Base-by-base conservation (phyloP, 371 early-diverging fungal species). In the Rhizomucor pusillus region DNA sequence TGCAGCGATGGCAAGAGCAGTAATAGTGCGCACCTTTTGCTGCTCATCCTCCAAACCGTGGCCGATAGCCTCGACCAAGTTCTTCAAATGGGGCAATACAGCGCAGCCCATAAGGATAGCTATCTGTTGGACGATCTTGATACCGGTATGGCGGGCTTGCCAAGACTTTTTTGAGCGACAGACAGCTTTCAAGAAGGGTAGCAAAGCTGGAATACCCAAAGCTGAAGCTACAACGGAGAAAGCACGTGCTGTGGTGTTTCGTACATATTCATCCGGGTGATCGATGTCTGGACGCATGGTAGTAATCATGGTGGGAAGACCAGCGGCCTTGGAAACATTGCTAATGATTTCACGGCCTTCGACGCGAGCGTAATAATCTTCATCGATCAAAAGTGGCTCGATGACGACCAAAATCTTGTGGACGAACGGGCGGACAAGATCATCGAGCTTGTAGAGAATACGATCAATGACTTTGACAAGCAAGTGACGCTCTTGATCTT, bases 101-200 rank as follows among this genome's bases (percentile, higher is more conserved):
- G 94, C 97, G 62, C 95, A 94, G 16, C 97, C 96, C 69, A 95
- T 75, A 20, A 97, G 73, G 51, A 94, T 91, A 36, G 98, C 97
- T 48, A 93, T 94, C 63, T 97, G 97, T 59, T 96, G 94, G 1
- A 99, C 91, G 73, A 95, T 94, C 75, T 95, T 95, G 59, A 93
- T 92, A 71, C 99, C 99, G 0, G 99, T 99, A 62, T 99, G 99
- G 29, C 98, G 85, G 6, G 98, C 99, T 67, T 98, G 95, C 98
- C 98, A 97, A 36, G 96, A 93, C 63, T 95, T 94, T 53, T 92
- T 93, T 54, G 92, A 92, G 51, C 84, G 83, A 66, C 97, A 97
- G 12, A 97, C 97, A 29, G 99, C 99, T 61, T 89, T 90, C 47
- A 99, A 75, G 80, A 99, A 99, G 3, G 98, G 98, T 18, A 97